Evolutionary conservation across 768 basidiomycete genomes (phyloP).

Genomic region (Mycena albidolilacea): DNA sequence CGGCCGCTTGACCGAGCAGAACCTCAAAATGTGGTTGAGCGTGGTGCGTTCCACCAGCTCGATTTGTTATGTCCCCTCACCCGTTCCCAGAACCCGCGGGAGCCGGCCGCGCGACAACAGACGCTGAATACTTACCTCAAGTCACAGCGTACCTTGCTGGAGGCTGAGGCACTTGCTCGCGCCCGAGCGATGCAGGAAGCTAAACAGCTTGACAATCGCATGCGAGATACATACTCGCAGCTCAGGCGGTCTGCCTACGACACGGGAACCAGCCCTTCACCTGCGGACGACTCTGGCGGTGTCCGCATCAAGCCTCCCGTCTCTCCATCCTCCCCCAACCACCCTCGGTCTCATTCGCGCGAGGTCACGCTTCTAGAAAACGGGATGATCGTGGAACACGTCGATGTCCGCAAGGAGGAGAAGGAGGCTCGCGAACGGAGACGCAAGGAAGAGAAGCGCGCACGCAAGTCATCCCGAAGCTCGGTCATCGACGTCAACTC

Average conservation of each 20-base stretch:
- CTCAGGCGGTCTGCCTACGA: slow-evolving; percentile 87
- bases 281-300: slow-evolving; percentile 72
- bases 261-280: slow-evolving; percentile 58
- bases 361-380: slow-evolving; percentile 89
- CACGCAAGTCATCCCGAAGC: slow-evolving; percentile 81
- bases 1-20: slow-evolving; percentile 80
- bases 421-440: slow-evolving; percentile 79
- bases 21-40: slow-evolving; percentile 85
- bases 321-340: slow-evolving; percentile 57
- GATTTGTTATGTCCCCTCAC: slow-evolving; percentile 28
- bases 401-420: slow-evolving; percentile 86
- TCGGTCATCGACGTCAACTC: slow-evolving; percentile 82
- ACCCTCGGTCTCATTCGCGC: slow-evolving; percentile 70
- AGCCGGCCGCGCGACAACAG: slow-evolving; percentile 88
- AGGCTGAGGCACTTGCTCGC: slow-evolving; percentile 86
- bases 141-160: slow-evolving; percentile 83
- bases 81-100: slow-evolving; percentile 83
- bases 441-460: slow-evolving; percentile 78
- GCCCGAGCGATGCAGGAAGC: slow-evolving; percentile 86
- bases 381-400: slow-evolving; percentile 91
- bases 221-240: slow-evolving; percentile 87
- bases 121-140: slow-evolving; percentile 88
- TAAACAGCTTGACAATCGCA: slow-evolving; percentile 78
- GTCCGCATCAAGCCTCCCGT: slow-evolving; percentile 80
- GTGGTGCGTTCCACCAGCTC: slow-evolving; percentile 64